phyloP scores from a whole-genome alignment of 2,329 filamentous ascomycete genomes.

The Pseudogymnoascus sp. region DNA sequence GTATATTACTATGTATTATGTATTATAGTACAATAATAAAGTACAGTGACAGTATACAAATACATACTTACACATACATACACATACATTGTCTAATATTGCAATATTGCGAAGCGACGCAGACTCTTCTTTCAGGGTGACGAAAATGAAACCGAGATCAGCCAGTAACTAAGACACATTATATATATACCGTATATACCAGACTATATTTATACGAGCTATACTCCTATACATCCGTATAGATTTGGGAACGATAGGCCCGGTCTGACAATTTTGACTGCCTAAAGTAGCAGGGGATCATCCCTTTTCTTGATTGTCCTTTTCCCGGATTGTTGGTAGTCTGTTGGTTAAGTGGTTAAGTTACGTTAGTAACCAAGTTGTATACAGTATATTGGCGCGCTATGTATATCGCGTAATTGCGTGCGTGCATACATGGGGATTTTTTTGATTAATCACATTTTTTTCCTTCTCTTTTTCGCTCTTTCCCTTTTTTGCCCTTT shows the following conservation, averaged over 20 bases:
- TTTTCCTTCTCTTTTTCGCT: neutral
- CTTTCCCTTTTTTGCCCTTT: neutral
- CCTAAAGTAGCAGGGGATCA: neutral
- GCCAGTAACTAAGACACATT: neutral
- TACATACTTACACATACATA: too few species aligned
- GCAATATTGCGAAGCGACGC: neutral
- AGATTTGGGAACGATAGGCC: neutral
- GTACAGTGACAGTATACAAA: neutral
- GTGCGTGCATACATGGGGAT: neutral
- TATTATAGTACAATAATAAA: neutral
- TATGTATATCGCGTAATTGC: neutral
- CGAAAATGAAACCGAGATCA: constrained; percentile 2
- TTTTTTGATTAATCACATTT: neutral
- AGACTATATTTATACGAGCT: neutral
- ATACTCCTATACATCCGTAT: neutral
- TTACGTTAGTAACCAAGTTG: too few species aligned
- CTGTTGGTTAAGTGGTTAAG: too few species aligned
- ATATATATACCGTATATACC: neutral
- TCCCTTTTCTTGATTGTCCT: neutral
- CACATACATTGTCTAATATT: neutral
- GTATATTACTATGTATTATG: neutral
- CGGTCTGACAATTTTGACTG: neutral
- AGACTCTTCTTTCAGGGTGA: neutral
- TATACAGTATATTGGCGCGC: too few species aligned
- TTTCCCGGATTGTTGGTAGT: neutral